phyloP scores from a whole-genome alignment of 2,329 filamentous ascomycete species.

The Aspergillus ochraceoroseus region DNA sequence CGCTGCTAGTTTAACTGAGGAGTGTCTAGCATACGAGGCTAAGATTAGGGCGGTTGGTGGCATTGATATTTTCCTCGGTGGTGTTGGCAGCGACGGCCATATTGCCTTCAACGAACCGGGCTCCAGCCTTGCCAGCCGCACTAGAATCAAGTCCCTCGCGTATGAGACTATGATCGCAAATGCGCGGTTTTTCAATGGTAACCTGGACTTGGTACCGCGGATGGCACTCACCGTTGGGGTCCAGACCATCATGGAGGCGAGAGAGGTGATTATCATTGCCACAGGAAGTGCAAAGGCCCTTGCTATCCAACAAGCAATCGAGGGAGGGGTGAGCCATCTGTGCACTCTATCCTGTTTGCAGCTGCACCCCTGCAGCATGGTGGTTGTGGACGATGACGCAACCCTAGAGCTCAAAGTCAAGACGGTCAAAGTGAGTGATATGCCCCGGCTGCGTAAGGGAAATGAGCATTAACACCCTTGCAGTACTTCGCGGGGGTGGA shows the following conservation, averaged over 20 bases:
- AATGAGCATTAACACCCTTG: no score
- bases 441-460: no score
- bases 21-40: neutral
- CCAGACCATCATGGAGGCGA: constrained; percentile 3
- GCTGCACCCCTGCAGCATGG: neutral
- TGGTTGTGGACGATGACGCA: constrained; percentile 2
- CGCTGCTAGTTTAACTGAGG: neutral
- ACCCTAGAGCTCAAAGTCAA: neutral
- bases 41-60: neutral
- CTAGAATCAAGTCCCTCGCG: neutral
- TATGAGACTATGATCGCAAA: constrained; percentile 1
- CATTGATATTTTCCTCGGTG: constrained; percentile 2
- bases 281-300: neutral
- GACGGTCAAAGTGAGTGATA: neutral
- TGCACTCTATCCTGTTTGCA: constrained; percentile 1
- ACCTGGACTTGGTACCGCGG: neutral
- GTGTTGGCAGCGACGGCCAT: constrained; percentile 2
- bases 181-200: neutral
- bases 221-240: constrained; percentile 3
- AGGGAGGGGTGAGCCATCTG: constrained; percentile 2
- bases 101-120: constrained; percentile 5
- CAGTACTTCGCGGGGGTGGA: neutral
- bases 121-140: neutral
- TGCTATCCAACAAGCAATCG: neutral
- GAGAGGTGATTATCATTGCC: constrained; percentile 1